phyloP scores from a whole-genome alignment of 371 early-diverging fungal genomes.

The Syncephalastrum sp. region DNA sequence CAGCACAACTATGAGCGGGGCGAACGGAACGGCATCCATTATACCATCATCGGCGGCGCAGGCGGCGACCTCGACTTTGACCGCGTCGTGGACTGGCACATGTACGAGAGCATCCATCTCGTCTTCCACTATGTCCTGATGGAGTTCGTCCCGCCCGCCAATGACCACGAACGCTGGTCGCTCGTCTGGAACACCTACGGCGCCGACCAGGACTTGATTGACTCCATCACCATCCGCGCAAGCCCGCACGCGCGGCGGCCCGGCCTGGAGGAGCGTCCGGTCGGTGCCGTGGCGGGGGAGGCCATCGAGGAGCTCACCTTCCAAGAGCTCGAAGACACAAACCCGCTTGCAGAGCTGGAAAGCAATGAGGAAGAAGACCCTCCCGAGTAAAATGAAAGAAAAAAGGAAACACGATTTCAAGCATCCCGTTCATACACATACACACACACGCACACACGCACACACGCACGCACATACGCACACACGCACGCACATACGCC shows the following conservation, averaged over 20 bases:
- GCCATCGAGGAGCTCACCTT: slow-evolving; percentile 19
- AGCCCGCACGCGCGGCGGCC: slow-evolving; percentile 5
- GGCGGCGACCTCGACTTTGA: slow-evolving; percentile 72
- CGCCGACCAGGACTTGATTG: slow-evolving; percentile 27
- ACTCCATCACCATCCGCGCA: slow-evolving; percentile 19
- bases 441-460: too few relatives aligned
- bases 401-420: too few relatives aligned
- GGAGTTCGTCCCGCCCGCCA: slow-evolving; percentile 38
- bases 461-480: too few relatives aligned
- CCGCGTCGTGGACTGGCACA: slow-evolving; percentile 65
- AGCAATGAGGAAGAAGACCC: not conserved
- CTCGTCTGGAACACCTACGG: slow-evolving; percentile 44
- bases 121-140: slow-evolving; percentile 61
- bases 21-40: slow-evolving; percentile 47
- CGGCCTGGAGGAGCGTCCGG: slow-evolving; percentile 6
- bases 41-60: slow-evolving; percentile 78
- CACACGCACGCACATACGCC: too few relatives aligned
- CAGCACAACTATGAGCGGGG: slow-evolving; percentile 80
- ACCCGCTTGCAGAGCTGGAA: slow-evolving; percentile 8
- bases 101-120: slow-evolving; percentile 54
- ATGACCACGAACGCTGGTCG: slow-evolving; percentile 19
- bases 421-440: too few relatives aligned
- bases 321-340: slow-evolving; percentile 15
- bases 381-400: too few relatives aligned
- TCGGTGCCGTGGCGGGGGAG: slow-evolving; percentile 17